Evolutionary conservation across 2,329 filamentous ascomycete genomes (phyloP).

Genomic region (Ceratocystis lukuohia): DNA sequence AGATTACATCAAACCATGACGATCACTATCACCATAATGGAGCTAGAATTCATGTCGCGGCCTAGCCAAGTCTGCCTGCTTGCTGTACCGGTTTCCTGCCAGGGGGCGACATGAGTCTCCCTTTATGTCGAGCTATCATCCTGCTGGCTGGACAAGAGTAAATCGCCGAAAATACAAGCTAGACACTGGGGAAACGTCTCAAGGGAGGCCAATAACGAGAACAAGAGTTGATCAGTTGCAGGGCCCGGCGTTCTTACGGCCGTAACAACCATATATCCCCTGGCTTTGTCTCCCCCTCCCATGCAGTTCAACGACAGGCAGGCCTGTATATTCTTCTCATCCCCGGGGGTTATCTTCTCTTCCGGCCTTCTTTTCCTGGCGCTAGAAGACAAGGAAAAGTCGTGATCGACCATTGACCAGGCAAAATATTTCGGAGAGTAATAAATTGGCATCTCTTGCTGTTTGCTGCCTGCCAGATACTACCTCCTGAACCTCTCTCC

Average conservation of each 20-base stretch:
- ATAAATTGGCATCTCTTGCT: not conserved
- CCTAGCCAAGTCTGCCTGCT: not conserved
- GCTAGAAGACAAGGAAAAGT: not conserved
- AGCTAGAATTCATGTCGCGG: not conserved
- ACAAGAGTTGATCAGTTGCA: not conserved
- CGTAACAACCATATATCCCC: not conserved
- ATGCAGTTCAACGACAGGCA: too few relatives aligned
- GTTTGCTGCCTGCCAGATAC: too few relatives aligned
- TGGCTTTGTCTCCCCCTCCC: too few relatives aligned
- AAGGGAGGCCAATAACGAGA: not conserved
- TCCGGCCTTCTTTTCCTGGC: not conserved
- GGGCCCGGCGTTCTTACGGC: not conserved
- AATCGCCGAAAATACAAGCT: not conserved
- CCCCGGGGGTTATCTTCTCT: not conserved
- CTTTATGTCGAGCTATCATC: not conserved
- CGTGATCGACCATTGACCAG: not conserved
- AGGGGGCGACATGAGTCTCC: not conserved
- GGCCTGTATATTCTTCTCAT: not conserved
- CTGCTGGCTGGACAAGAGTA: not conserved
- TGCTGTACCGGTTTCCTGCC: constrained; percentile 2
- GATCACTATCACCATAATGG: constrained; percentile 1
- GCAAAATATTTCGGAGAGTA: not conserved
- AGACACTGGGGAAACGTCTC: not conserved
- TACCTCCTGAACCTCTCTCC: too few relatives aligned
- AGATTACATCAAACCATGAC: not conserved